Base-by-base conservation (phyloP, 805 yeast species). In the Yarrowia phangngaensis region DNA sequence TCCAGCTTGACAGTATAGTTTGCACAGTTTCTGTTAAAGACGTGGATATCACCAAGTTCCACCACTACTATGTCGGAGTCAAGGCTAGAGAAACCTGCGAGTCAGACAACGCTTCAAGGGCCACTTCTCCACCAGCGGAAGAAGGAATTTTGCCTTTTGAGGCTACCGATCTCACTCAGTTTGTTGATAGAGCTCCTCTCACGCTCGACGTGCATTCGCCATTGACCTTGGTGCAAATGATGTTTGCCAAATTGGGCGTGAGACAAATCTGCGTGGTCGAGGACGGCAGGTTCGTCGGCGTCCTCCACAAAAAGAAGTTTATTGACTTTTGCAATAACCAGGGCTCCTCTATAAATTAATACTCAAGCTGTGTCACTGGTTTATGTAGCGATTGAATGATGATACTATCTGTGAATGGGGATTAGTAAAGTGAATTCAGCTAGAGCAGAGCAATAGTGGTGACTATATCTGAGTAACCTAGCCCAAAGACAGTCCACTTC, bases 221-320 rank as follows among this genome's bases (percentile, higher is more conserved):
- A 8, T 56, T 76, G 20, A 65, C 76, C 6, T 62, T 76, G 53
- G 78, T 76, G 3, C 74, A 75, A 50, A 62, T 70, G 58, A 63
- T 77, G 16, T 77, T 77, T 58, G 71, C 74, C 33, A 70, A 73
- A 54, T 62, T 77, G 24, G 82, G 82, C 1, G 70, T 68, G 27
- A 59, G 80, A 32, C 64, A 64, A 46, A 74, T 75, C 2, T 69
- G 75, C 49, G 71, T 75, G 1, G 59, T 71, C 19, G 67, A 67
- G 41, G 66, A 71, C 22, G 80, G 79, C 9, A 60, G 64, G 47
- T 76, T 69, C 56, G 67, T 68, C 50, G 80, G 80, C 1, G 66
- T 76, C 4, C 60, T 77, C 51, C 79, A 78, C 56, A 74, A 74
- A 59, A 76, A 77, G 59, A 67, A 68, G 32, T 70, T 74, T 53